Base-by-base conservation (phyloP, 1,139 yeast genomes). In the Protomyces inouyei region DNA sequence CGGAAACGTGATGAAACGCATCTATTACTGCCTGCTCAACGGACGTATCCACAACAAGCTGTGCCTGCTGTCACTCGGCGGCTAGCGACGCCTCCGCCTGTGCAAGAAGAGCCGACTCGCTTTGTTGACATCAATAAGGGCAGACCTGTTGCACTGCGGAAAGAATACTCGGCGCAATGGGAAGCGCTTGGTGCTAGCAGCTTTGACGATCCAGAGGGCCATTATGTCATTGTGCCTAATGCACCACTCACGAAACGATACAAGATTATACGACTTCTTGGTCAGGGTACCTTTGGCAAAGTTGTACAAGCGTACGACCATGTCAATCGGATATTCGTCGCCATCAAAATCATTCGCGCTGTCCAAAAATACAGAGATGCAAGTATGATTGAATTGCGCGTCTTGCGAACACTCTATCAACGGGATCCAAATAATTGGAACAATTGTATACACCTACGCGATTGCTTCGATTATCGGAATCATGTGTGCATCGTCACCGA, bases 251-350 rank as follows among this genome's bases (percentile, higher is more conserved):
- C 71, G n/a, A 8, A 64, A 21, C 61, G 71, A 37, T 69, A 90
- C 63, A 71, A 71, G 36, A 73, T 79, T 51, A 65, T 71, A 32
- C 72, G 73, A 59, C 71, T 76, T 57, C 78, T 95, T 67, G 99
- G 99, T 25, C 98, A 93, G 73, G 99, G 99, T 6, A 95, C 98
- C 0, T 95, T 93, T 78, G 98, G 98, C 21, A 93, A 92, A 73
- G 99, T 95, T 14, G 87, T 91, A 25, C 73, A 77, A 14, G 80
- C 80, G 6, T 76, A 72, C 64, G 79, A 77, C 68, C 80, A 80
- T 67, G 77, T 80, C 55, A 81, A 81, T 63, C 79, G 84, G 46
- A 82, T 83, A 67, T 81, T 82, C 64, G 95, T 91, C 64, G 99
- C 99, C 0, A 87, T 93, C 68, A 95, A 95, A 74, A 89, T 95